phyloP scores from a whole-genome alignment of 1,284 basidiomycete species.

The Cutaneotrichosporon sp. region DNA sequence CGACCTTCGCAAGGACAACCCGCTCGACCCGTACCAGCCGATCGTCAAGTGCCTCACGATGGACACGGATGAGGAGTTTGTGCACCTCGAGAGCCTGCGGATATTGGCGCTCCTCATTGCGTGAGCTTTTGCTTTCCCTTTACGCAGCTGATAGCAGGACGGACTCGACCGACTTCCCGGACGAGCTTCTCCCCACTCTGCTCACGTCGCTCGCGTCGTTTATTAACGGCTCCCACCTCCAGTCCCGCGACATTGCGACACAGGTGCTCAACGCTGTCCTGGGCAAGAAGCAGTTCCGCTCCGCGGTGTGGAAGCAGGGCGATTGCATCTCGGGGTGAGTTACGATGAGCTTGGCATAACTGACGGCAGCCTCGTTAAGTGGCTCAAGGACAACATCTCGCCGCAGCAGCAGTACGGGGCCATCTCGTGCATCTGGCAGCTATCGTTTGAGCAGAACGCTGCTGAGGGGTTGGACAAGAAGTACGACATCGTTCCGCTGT shows the following conservation, averaged over 20 bases:
- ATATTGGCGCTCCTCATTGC: slow-evolving; percentile 83
- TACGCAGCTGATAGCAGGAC: slow-evolving; percentile 34
- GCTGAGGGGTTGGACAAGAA: slow-evolving; percentile 83
- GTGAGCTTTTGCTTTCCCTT: slow-evolving; percentile 47
- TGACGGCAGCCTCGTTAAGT: slow-evolving; percentile 66
- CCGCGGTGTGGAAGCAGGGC: slow-evolving; percentile 55
- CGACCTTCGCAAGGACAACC: slow-evolving; percentile 42
- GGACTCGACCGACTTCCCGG: slow-evolving; percentile 55
- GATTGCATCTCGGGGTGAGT: slow-evolving; percentile 51
- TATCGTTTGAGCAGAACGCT: slow-evolving; percentile 83
- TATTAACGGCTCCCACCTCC: slow-evolving; percentile 33
- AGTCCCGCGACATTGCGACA: slow-evolving; percentile 81
- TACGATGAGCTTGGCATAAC: slow-evolving; percentile 12
- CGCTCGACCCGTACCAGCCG: slow-evolving; percentile 79
- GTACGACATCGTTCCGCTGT: slow-evolving; percentile 83
- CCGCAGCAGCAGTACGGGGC: slow-evolving; percentile 97
- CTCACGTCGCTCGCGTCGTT: slow-evolving; percentile 59
- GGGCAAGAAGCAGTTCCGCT: slow-evolving; percentile 72
- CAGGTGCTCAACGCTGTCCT: slow-evolving; percentile 87
- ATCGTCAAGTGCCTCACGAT: slow-evolving; percentile 81
- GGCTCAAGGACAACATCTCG: slow-evolving; percentile 64
- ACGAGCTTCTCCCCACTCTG: slow-evolving; percentile 65
- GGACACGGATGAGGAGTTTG: slow-evolving; percentile 75
- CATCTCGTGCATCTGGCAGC: slow-evolving; percentile 86
- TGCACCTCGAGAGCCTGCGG: slow-evolving; percentile 83